Percentiles rank a stretch among this genome's conserved stretches.
These are phyloP conservation scores for Glycine soja DNA, from an alignment of 306 rosid species.

Conservation along the genomic window DNA sequence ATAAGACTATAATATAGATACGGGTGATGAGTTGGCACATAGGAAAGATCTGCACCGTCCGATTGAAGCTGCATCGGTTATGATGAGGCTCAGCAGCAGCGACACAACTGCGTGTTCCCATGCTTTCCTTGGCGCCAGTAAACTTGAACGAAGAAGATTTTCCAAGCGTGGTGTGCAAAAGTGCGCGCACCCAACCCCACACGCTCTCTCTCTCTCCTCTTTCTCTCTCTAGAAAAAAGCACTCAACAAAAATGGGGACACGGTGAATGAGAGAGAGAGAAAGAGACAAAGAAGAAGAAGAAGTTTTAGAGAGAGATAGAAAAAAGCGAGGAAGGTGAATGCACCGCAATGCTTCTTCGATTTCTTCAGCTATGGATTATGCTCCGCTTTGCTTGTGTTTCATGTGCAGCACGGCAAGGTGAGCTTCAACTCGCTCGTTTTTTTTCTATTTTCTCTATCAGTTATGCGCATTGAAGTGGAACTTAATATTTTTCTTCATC, in stretches of 20 bases:
- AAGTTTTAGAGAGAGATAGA: conserved; percentile 5
- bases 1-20: background rate
- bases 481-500: conserved; percentile 8
- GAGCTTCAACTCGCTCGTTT: conserved; percentile 29
- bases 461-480: background rate
- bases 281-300: conserved; percentile 16
- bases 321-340: conserved; percentile 23
- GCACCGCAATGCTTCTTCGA: conserved; percentile 55
- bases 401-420: conserved; percentile 58
- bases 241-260: conserved; percentile 28
- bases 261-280: conserved; percentile 1
- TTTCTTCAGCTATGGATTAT: conserved; percentile 60
- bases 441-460: no score
- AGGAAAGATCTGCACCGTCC: background rate
- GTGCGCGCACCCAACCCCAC: conserved; percentile 47
- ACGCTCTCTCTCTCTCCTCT: conserved; percentile 21
- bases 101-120: background rate
- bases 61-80: background rate
- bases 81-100: conserved; percentile 17
- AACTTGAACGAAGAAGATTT: conserved; percentile 39
- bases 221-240: conserved; percentile 23
- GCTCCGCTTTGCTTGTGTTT: conserved; percentile 46
- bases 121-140: background rate
- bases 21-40: background rate
- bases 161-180: conserved; percentile 22